Evolutionary conservation across 148 eudicot genomes (phyloP).

Genomic region (Spergularia marina): DNA sequence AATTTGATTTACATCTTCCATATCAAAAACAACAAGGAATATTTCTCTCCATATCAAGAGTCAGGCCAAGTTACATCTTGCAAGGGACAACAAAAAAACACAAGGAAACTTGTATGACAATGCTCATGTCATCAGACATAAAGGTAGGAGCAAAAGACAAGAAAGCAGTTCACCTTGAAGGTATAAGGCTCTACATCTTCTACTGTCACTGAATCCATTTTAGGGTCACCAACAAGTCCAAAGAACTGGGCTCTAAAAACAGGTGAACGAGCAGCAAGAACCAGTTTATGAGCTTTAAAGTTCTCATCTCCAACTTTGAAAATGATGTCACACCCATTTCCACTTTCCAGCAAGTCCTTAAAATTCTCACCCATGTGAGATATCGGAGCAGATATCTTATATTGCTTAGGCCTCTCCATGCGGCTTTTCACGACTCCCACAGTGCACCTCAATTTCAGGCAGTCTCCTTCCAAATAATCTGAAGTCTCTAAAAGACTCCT

Average conservation of each 20-base stretch:
- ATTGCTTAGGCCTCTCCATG: constrained; percentile 72
- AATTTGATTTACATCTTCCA: background rate
- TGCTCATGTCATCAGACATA: background rate
- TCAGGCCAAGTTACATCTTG: background rate
- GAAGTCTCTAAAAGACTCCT: constrained; percentile 63
- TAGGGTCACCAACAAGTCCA: constrained; percentile 72
- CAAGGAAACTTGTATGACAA: background rate
- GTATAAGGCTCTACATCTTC: constrained; percentile 77
- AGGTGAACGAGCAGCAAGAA: constrained; percentile 94
- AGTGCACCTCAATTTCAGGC: constrained; percentile 72
- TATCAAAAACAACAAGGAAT: background rate
- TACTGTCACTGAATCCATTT: constrained; percentile 55
- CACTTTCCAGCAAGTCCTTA: constrained; percentile 55
- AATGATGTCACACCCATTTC: constrained; percentile 61
- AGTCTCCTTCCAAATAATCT: constrained; percentile 64
- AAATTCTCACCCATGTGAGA: constrained; percentile 71
- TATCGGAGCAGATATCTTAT: constrained; percentile 52
- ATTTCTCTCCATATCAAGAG: background rate
- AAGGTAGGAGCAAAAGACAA: background rate
- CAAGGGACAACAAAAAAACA: background rate
- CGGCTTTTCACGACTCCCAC: constrained; percentile 88
- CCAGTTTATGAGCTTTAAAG: constrained; percentile 83
- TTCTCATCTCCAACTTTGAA: constrained; percentile 75
- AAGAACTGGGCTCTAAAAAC: constrained; percentile 91
- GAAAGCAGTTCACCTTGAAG: constrained; percentile 59